phyloP scores from a whole-genome alignment of 2,329 filamentous ascomycete species.

The Microsporum canis region DNA sequence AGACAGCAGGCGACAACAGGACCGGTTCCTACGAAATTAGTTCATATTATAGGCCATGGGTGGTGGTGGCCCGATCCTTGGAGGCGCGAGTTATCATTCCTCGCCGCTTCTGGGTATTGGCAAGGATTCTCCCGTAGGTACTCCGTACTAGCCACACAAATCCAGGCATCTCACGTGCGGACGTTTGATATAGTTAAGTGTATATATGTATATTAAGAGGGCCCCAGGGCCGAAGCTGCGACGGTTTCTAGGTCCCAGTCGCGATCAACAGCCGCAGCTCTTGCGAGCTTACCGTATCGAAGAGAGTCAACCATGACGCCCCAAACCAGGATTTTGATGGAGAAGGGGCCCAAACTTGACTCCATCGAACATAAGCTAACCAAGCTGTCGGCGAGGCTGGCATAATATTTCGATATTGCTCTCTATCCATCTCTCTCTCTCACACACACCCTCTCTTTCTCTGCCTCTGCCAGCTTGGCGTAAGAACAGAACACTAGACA shows the following conservation, averaged over 20 bases:
- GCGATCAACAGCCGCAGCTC: conserved; percentile 4
- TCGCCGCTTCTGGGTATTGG: background rate
- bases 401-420: background rate
- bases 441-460: too few species aligned
- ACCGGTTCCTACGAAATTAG: background rate
- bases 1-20: background rate
- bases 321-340: background rate
- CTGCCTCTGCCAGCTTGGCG: background rate
- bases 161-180: background rate
- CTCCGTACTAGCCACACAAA: background rate
- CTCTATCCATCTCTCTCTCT: too few species aligned
- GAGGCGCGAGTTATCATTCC: background rate
- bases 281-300: background rate
- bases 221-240: background rate
- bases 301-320: background rate
- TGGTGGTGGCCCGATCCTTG: background rate
- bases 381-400: background rate
- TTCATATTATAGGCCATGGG: background rate
- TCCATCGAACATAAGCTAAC: background rate
- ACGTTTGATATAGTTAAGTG: background rate
- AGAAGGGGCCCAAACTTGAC: background rate
- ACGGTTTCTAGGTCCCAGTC: background rate
- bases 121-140: background rate
- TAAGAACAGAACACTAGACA: background rate
- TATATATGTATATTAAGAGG: background rate